Evolutionary conservation across 352 stramenopile species (phyloP).

Genomic region (Phytophthora hibernalis): DNA sequence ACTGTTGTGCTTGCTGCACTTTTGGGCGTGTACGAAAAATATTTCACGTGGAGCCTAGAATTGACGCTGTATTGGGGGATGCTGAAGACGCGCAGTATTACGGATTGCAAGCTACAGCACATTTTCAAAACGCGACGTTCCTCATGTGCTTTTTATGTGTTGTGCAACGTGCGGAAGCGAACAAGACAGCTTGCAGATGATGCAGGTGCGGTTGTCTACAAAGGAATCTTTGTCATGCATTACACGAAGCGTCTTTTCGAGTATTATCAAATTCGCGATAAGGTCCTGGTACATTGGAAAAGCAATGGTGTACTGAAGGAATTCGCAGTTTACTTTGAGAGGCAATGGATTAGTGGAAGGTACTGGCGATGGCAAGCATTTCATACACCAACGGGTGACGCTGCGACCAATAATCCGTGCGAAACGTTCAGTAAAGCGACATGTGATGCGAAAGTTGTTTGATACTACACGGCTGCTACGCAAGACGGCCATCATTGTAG

Average conservation of each 20-base stretch:
- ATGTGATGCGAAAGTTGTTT: slow-evolving; percentile 12
- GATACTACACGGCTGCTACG: background rate
- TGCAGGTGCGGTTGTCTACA: background rate
- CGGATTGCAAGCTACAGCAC: no score
- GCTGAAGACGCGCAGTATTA: no score
- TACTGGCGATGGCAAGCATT: slow-evolving; percentile 19
- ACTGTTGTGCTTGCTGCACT: no score
- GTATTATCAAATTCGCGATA: slow-evolving; percentile 5
- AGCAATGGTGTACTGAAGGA: background rate
- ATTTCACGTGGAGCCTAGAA: no score
- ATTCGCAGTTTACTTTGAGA: slow-evolving; percentile 7
- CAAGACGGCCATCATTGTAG: background rate
- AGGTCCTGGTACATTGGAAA: background rate
- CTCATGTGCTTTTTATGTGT: no score
- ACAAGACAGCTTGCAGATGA: no score
- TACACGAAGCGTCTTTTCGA: slow-evolving; percentile 4
- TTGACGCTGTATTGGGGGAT: no score
- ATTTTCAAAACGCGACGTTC: no score
- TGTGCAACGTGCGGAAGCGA: no score
- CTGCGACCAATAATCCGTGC: slow-evolving; percentile 3
- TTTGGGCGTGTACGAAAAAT: no score
- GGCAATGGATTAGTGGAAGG: background rate
- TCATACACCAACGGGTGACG: background rate
- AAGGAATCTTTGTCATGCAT: slow-evolving; percentile 6
- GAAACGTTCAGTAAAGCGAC: slow-evolving; percentile 16